phyloP scores from a whole-genome alignment of 225 moss, liverwort and hornwort genomes.

The Asterella californica region DNA sequence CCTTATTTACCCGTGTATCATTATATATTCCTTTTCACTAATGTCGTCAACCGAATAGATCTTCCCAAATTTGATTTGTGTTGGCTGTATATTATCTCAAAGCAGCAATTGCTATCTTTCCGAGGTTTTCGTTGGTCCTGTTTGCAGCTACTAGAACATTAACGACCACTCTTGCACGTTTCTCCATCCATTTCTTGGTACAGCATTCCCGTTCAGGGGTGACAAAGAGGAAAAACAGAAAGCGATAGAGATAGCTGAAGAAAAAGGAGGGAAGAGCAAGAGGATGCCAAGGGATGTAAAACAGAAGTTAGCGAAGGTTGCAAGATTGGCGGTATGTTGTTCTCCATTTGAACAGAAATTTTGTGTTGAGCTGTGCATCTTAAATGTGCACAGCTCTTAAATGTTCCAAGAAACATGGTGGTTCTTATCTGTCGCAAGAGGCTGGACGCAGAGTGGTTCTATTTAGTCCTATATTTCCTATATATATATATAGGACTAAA shows the following conservation, averaged over 20 bases:
- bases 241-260: slow-evolving; percentile 45
- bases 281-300: slow-evolving; percentile 93
- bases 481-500: too few relatives aligned
- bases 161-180: background rate
- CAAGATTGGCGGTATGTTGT: slow-evolving; percentile 54
- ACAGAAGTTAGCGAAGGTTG: slow-evolving; percentile 97
- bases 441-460: background rate
- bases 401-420: background rate
- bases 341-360: background rate
- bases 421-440: background rate
- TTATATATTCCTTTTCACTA: too few relatives aligned
- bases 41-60: background rate
- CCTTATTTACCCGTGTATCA: too few relatives aligned
- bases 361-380: background rate
- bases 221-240: slow-evolving; percentile 74
- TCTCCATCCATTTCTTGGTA: background rate
- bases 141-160: background rate
- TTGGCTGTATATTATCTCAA: background rate
- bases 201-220: slow-evolving; percentile 80
- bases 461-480: background rate
- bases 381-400: background rate
- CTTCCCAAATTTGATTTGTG: background rate
- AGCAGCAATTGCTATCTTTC: background rate
- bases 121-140: background rate
- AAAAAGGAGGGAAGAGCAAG: slow-evolving; percentile 77